Evolutionary conservation across 1,284 basidiomycete genomes (phyloP).

Genomic region (Spongispora temasekensis): DNA sequence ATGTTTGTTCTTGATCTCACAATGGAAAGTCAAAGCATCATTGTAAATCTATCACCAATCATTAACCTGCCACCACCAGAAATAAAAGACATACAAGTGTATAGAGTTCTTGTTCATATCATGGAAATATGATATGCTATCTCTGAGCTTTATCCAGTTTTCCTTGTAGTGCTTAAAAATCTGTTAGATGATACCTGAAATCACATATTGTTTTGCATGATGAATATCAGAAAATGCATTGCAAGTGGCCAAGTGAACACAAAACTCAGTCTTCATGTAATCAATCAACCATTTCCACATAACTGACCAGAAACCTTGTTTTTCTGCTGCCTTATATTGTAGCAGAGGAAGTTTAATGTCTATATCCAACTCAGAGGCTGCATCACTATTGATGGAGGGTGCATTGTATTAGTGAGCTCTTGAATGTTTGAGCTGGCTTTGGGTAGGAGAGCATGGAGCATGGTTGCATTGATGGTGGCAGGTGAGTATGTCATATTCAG

Average conservation of each 20-base stretch:
- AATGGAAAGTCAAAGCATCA: background rate
- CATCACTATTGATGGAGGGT: background rate
- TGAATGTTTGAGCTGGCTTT: background rate
- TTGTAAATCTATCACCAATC: background rate
- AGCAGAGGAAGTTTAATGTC: background rate
- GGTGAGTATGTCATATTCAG: background rate
- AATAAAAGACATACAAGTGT: background rate
- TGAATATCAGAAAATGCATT: background rate
- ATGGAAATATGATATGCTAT: background rate
- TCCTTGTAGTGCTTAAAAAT: background rate
- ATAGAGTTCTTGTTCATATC: background rate
- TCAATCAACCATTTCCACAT: background rate
- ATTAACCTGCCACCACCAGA: background rate
- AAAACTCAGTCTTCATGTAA: background rate
- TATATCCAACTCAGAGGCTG: background rate
- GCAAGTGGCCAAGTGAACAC: background rate
- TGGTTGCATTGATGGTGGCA: background rate
- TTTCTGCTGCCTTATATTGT: background rate
- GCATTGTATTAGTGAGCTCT: background rate
- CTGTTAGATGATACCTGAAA: background rate
- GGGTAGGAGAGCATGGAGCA: background rate
- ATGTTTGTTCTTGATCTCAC: conserved; percentile 1
- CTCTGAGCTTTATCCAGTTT: background rate
- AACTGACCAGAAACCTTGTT: background rate
- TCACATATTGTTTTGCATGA: background rate